These are phyloP conservation scores for Porodaedalea pini DNA, from an alignment of 1,284 basidiomycete genomes.

Conservation along the genomic window DNA sequence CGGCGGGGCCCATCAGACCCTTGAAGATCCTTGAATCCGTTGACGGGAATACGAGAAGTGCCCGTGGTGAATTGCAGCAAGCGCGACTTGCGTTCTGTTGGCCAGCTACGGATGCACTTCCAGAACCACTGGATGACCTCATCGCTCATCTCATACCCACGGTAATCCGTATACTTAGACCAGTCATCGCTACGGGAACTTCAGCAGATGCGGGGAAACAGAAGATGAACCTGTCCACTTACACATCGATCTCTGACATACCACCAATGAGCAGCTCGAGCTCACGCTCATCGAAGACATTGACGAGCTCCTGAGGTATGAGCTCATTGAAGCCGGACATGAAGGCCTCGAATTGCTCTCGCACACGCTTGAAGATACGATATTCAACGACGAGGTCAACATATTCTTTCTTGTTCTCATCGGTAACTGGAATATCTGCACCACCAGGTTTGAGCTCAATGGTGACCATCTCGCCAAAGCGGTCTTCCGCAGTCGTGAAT, in stretches of 20 bases:
- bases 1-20: constrained; percentile 94
- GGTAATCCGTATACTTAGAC: constrained; percentile 85
- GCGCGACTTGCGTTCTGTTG: constrained; percentile 92
- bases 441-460: constrained; percentile 91
- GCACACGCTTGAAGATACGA: constrained; percentile 89
- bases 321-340: constrained; percentile 95
- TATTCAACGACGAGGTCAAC: constrained; percentile 94
- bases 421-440: constrained; percentile 81
- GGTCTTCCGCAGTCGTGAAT: constrained; percentile 93
- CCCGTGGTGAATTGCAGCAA: constrained; percentile 97
- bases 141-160: constrained; percentile 82
- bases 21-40: constrained; percentile 98
- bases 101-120: constrained; percentile 96
- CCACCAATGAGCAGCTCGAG: constrained; percentile 96
- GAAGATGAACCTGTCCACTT: constrained; percentile 33
- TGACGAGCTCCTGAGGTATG: constrained; percentile 91
- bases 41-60: constrained; percentile 95
- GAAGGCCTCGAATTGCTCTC: constrained; percentile 95
- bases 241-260: constrained; percentile 98
- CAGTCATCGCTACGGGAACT: constrained; percentile 65
- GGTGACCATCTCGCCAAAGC: constrained; percentile 94
- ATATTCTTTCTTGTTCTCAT: constrained; percentile 99
- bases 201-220: not conserved
- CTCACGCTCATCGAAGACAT: constrained; percentile 98
- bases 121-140: constrained; percentile 99